Conservation (phyloP, 352 stramenopile species). For the Blastocystis sp. region DNA sequence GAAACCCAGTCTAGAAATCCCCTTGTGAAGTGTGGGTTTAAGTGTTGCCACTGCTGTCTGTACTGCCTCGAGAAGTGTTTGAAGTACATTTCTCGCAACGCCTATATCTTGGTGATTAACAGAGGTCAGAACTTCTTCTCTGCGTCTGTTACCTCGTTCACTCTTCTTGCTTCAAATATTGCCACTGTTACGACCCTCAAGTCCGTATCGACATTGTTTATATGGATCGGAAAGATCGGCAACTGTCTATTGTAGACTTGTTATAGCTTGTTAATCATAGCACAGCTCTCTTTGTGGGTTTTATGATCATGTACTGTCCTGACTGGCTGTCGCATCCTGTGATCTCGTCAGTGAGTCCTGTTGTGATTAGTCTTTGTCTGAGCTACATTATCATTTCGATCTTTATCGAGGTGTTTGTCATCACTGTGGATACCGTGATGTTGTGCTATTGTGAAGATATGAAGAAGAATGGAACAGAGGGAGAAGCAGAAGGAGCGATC, state of each 20-base stretch:
- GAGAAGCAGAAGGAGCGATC: neutral
- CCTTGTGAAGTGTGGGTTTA: slow-evolving; percentile 72
- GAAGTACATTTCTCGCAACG: slow-evolving; percentile 94
- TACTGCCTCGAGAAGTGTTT: slow-evolving; percentile 83
- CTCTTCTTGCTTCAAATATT: slow-evolving; percentile 83
- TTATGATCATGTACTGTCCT: slow-evolving; percentile 49
- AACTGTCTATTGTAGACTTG: slow-evolving; percentile 63
- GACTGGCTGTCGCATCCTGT: slow-evolving; percentile 1
- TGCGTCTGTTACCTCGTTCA: slow-evolving; percentile 83
- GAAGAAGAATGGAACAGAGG: neutral
- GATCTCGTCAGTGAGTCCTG: slow-evolving; percentile 46
- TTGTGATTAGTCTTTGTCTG: slow-evolving; percentile 80
- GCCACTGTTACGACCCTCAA: slow-evolving; percentile 79
- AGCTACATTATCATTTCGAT: slow-evolving; percentile 85
- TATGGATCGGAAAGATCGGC: slow-evolving; percentile 85
- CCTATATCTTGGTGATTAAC: slow-evolving; percentile 81
- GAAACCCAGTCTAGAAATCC: slow-evolving; percentile 76
- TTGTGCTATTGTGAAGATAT: slow-evolving; percentile 88
- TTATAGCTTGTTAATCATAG: slow-evolving; percentile 67
- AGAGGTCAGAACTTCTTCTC: slow-evolving; percentile 73
- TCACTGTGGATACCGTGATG: slow-evolving; percentile 86
- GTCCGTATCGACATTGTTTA: slow-evolving; percentile 80
- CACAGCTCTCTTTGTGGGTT: slow-evolving; percentile 67
- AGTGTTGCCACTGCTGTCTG: slow-evolving; percentile 73
- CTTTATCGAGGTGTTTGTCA: slow-evolving; percentile 87